These are phyloP conservation scores for Alternaria tenuissima DNA, from an alignment of 2,329 filamentous ascomycete genomes.

Conservation along the genomic window DNA sequence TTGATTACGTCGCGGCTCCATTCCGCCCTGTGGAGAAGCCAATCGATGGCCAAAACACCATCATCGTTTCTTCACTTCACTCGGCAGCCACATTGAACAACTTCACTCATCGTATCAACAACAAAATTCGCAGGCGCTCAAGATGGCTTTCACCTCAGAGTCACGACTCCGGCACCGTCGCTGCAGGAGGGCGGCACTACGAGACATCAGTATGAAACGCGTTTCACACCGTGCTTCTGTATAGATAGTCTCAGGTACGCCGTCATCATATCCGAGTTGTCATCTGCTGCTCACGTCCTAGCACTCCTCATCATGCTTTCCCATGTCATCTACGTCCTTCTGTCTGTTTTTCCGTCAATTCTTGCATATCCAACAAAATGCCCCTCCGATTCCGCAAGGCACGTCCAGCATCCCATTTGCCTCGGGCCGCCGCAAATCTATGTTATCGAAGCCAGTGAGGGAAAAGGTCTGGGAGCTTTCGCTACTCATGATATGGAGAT, in stretches of 20 bases:
- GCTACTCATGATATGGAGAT: slow-evolving; percentile 48
- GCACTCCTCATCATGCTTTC: neutral
- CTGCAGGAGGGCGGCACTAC: slow-evolving; percentile 15
- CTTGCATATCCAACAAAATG: slow-evolving; percentile 19
- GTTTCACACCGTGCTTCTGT: slow-evolving; percentile 22
- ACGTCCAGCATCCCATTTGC: slow-evolving; percentile 31
- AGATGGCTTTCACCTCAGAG: neutral
- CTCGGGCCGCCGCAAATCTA: slow-evolving; percentile 35
- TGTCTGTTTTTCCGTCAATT: neutral
- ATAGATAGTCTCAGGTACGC: neutral
- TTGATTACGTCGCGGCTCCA: neutral
- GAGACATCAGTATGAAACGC: slow-evolving; percentile 21
- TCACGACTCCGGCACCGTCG: neutral
- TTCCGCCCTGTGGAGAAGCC: slow-evolving; percentile 4
- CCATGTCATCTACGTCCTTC: neutral
- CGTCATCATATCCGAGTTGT: neutral
- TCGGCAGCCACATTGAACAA: neutral
- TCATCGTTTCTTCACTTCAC: neutral
- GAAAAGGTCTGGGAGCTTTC: slow-evolving; percentile 56
- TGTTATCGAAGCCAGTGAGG: slow-evolving; percentile 41
- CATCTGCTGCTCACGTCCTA: neutral
- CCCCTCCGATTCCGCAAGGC: slow-evolving; percentile 21
- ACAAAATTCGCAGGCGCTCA: rapidly evolving
- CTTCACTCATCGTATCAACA: neutral
- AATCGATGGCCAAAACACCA: neutral